Percentiles rank a stretch among this genome's conserved stretches.
phyloP scores from a whole-genome alignment of 805 yeast species.

The Saccharomycopsis synnaedendra region DNA sequence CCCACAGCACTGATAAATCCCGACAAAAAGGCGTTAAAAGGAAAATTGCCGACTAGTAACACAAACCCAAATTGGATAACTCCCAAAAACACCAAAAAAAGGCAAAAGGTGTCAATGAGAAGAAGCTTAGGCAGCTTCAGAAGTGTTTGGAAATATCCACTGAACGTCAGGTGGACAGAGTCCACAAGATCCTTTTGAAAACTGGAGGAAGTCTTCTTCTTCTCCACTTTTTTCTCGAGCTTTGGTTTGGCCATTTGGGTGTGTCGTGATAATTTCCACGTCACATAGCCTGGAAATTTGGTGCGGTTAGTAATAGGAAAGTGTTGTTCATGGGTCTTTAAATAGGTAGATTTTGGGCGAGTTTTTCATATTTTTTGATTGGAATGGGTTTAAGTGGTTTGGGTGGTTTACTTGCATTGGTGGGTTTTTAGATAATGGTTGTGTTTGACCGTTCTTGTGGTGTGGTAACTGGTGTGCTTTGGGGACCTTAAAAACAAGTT shows the following conservation, averaged over 20 bases:
- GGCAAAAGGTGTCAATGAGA: constrained; percentile 69
- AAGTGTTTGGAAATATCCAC: constrained; percentile 9
- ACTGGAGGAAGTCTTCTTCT: neutral
- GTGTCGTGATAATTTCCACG: neutral
- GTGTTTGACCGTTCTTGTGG: too few species aligned
- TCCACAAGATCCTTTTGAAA: constrained; percentile 7
- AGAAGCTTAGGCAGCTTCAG: constrained; percentile 24
- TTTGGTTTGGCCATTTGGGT: constrained; percentile 6
- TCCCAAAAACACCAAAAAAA: constrained; percentile 65
- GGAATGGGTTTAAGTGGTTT: too few species aligned
- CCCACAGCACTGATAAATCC: constrained; percentile 91
- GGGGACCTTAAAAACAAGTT: too few species aligned
- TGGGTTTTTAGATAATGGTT: too few species aligned
- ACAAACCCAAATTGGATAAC: constrained; percentile 70
- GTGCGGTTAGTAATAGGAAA: too few species aligned
- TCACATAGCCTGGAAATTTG: too few species aligned
- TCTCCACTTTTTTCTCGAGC: neutral
- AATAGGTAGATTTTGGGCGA: too few species aligned
- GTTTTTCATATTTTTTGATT: too few species aligned
- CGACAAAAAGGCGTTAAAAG: constrained; percentile 92
- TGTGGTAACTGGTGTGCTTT: too few species aligned
- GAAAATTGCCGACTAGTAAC: constrained; percentile 73
- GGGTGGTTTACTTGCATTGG: too few species aligned
- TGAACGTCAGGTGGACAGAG: constrained; percentile 9
- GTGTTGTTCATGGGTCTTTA: too few species aligned